Evolutionary conservation across 345 rosid species (phyloP).

Genomic region (Bruguiera parviflora): DNA sequence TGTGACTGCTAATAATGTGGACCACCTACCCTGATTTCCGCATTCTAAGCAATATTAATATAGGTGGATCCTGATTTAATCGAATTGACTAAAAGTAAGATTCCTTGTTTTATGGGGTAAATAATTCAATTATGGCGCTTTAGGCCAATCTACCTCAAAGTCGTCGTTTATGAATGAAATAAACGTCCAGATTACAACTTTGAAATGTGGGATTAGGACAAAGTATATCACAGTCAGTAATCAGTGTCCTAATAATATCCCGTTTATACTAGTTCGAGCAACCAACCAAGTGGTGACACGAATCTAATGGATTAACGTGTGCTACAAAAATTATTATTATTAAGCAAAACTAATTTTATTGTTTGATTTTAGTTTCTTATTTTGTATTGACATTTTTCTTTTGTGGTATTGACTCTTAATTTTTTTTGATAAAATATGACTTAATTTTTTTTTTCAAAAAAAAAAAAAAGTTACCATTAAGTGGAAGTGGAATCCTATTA

Average conservation of each 20-base stretch:
- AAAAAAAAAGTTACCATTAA: background rate
- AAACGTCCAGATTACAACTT: constrained; percentile 14
- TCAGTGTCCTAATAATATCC: background rate
- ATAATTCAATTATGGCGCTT: background rate
- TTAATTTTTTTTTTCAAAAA: too few species aligned
- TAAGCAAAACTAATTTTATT: too few species aligned
- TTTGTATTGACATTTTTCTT: too few species aligned
- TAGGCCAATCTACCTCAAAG: background rate
- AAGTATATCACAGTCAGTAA: background rate
- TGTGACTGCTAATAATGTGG: too few species aligned
- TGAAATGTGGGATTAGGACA: constrained; percentile 15
- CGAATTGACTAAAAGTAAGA: too few species aligned
- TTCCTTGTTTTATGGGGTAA: too few species aligned
- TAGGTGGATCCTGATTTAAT: too few species aligned
- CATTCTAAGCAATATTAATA: too few species aligned
- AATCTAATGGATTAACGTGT: constrained; percentile 27
- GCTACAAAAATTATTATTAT: background rate
- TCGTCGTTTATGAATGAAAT: background rate
- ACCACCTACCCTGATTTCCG: too few species aligned
- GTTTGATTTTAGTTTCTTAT: too few species aligned
- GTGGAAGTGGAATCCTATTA: constrained; percentile 26
- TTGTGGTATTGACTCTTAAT: too few species aligned
- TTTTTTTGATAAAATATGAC: too few species aligned
- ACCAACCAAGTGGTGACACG: constrained; percentile 3
- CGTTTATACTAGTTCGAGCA: background rate